Evolutionary conservation across 768 basidiomycete genomes (phyloP).

Genomic region (Suillus fuscotomentosus): DNA sequence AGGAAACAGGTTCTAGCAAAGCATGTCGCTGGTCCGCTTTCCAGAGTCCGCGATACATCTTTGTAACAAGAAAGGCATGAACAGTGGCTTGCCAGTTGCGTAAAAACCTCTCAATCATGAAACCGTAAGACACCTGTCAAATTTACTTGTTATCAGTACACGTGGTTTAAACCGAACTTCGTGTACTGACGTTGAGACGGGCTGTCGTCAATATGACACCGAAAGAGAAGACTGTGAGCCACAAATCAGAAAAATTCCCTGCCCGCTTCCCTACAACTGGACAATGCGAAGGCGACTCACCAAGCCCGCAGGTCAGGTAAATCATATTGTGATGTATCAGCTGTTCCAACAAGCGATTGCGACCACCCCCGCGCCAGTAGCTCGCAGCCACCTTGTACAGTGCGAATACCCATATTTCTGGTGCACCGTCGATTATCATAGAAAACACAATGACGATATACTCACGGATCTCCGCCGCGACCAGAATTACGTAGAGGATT

Average conservation of each 20-base stretch:
- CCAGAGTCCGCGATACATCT: constrained; percentile 4
- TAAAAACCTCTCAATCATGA: constrained; percentile 4
- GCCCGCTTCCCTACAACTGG: no score
- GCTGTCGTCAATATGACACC: neutral
- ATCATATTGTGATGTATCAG: neutral
- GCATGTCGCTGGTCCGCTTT: neutral
- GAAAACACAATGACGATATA: no score
- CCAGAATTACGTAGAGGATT: neutral
- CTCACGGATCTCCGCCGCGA: neutral
- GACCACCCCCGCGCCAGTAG: neutral
- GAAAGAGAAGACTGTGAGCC: neutral
- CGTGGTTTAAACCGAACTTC: neutral
- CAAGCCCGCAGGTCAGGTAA: neutral
- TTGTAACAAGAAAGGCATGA: constrained; percentile 3
- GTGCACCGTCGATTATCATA: neutral
- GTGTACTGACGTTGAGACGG: neutral
- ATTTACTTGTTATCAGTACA: neutral
- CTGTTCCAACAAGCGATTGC: neutral
- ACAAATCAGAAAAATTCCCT: neutral
- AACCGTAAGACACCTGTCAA: neutral
- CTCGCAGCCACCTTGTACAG: neutral
- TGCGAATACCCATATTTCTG: constrained; percentile 1
- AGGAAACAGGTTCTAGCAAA: neutral
- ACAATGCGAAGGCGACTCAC: neutral
- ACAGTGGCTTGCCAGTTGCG: constrained; percentile 1